These are phyloP conservation scores for Francoa sonchifolia DNA, from an alignment of 441 rosid genomes.

Conservation along the genomic window DNA sequence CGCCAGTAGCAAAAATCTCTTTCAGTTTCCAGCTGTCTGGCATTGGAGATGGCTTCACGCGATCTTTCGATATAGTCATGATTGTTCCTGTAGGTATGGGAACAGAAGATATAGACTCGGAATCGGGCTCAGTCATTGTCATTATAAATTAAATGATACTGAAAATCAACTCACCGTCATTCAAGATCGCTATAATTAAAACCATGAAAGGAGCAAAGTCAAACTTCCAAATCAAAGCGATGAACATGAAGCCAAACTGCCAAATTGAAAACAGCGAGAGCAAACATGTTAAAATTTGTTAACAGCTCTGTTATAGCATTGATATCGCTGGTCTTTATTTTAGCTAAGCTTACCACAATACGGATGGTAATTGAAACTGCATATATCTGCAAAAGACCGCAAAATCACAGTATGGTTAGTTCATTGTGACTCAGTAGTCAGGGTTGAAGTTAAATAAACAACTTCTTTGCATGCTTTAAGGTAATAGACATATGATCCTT, in stretches of 20 bases:
- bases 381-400: constrained; percentile 76
- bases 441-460: no score
- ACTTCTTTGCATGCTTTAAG: no score
- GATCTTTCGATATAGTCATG: constrained; percentile 84
- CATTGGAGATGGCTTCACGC: constrained; percentile 77
- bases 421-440: no score
- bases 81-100: no score
- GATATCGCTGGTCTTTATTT: neutral
- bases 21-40: constrained; percentile 88
- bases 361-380: constrained; percentile 90
- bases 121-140: neutral
- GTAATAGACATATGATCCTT: no score
- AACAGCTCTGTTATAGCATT: neutral
- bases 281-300: constrained; percentile 2
- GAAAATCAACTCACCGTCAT: constrained; percentile 50
- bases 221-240: constrained; percentile 77
- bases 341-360: constrained; percentile 56
- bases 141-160: no score
- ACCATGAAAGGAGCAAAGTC: constrained; percentile 88
- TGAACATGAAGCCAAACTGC: constrained; percentile 89
- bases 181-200: constrained; percentile 69
- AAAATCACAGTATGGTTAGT: no score
- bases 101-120: no score
- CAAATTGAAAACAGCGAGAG: constrained; percentile 7
- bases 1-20: constrained; percentile 66